phyloP scores from a whole-genome alignment of 169 alveolate genomes.

The Amoebophrya sp. region DNA sequence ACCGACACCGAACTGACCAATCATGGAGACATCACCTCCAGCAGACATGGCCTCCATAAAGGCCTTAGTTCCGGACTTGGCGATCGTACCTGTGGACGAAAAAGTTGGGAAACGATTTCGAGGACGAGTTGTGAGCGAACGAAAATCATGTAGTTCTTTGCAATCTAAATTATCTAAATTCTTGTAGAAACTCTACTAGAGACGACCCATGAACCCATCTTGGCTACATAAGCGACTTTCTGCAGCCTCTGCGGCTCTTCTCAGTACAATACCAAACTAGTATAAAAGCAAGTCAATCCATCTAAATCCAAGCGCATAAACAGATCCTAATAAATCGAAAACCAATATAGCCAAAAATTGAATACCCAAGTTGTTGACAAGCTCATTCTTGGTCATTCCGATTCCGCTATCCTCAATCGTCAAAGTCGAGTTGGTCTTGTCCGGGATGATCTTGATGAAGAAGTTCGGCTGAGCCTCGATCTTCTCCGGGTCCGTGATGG shows the following conservation, averaged over 20 bases:
- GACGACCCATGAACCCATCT: too few relatives aligned
- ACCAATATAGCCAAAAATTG: not conserved
- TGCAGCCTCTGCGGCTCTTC: too few relatives aligned
- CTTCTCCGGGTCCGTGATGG: conserved; percentile 92
- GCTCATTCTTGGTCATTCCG: conserved; percentile 97
- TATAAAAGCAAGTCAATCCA: too few relatives aligned
- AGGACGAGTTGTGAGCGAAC: not conserved
- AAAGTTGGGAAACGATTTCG: not conserved
- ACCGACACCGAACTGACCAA: conserved; percentile 99
- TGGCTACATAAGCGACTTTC: too few relatives aligned
- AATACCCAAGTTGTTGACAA: conserved; percentile 91
- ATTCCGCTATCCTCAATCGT: conserved; percentile 95
- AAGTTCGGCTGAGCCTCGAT: conserved; percentile 82
- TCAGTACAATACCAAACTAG: too few relatives aligned
- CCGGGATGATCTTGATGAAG: conserved; percentile 90
- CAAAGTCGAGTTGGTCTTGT: conserved; percentile 89
- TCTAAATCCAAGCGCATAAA: not conserved
- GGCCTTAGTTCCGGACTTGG: conserved; percentile 98
- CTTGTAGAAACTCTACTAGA: not conserved
- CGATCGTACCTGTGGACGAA: conserved; percentile 71
- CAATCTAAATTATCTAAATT: not conserved
- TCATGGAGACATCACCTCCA: conserved; percentile 96
- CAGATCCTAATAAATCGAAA: not conserved
- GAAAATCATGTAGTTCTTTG: not conserved
- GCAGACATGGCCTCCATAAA: conserved; percentile 96